These are phyloP conservation scores for Phlyctochytrium bullatum DNA, from an alignment of 192 early-diverging fungal species.

Conservation along the genomic window DNA sequence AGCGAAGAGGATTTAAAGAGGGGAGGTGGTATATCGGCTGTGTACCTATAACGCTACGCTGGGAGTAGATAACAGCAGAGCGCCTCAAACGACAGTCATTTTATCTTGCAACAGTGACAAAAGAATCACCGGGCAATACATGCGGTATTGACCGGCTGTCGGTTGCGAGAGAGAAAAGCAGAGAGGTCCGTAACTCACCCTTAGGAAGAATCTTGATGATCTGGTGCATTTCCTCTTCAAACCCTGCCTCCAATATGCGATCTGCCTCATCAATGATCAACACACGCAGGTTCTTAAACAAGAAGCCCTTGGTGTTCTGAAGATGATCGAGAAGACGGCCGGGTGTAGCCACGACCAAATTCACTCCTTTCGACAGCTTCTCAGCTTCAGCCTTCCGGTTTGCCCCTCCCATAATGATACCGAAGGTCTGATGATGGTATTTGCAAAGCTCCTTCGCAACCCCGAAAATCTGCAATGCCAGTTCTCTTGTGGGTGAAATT, in stretches of 20 bases:
- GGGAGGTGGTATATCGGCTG: background rate
- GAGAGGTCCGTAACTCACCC: conserved; percentile 41
- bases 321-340: conserved; percentile 97
- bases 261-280: conserved; percentile 97
- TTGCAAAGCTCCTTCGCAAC: conserved; percentile 94
- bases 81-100: conserved; percentile 13
- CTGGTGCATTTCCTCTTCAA: conserved; percentile 98
- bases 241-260: conserved; percentile 96
- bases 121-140: background rate
- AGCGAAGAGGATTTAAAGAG: conserved; percentile 2
- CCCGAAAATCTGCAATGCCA: conserved; percentile 98
- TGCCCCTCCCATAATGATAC: conserved; percentile 98
- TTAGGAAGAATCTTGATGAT: conserved; percentile 91
- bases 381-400: conserved; percentile 95
- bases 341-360: conserved; percentile 93
- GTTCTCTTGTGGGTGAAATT: conserved; percentile 96
- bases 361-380: conserved; percentile 94
- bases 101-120: conserved; percentile 5
- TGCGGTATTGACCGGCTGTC: background rate
- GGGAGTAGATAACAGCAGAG: background rate
- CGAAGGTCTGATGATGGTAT: conserved; percentile 96
- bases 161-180: background rate
- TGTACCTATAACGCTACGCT: conserved; percentile 9
- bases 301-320: conserved; percentile 95
- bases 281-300: conserved; percentile 81